These are phyloP conservation scores for Glycyrrhiza uralensis DNA, from an alignment of 306 rosid species.

Conservation along the genomic window DNA sequence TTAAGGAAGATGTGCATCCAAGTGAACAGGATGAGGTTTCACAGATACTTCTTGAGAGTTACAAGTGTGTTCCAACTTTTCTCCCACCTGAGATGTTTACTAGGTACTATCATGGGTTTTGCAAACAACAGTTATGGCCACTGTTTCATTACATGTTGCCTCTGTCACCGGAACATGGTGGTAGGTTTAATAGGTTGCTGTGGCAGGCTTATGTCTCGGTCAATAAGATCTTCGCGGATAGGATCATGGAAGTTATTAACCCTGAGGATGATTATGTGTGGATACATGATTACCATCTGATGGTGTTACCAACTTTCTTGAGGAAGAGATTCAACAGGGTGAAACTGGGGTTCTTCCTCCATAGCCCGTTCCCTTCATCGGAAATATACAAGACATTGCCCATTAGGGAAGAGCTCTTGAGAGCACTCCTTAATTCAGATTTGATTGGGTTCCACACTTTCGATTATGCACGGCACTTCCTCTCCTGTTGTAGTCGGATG, in stretches of 20 bases:
- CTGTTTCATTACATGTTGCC: slow-evolving; percentile 89
- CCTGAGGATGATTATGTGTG: slow-evolving; percentile 86
- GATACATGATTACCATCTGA: slow-evolving; percentile 88
- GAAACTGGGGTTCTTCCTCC: slow-evolving; percentile 80
- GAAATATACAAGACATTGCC: slow-evolving; percentile 82
- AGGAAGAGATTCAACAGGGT: slow-evolving; percentile 76
- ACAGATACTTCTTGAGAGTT: slow-evolving; percentile 59
- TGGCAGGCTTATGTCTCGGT: slow-evolving; percentile 88
- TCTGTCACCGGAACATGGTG: slow-evolving; percentile 69
- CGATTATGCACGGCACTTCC: slow-evolving; percentile 82
- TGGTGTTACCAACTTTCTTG: slow-evolving; percentile 84
- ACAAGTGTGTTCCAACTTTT: slow-evolving; percentile 72
- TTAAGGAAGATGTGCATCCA: slow-evolving; percentile 62
- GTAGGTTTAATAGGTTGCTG: slow-evolving; percentile 62
- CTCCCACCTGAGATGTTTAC: slow-evolving; percentile 61
- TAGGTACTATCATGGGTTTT: slow-evolving; percentile 75
- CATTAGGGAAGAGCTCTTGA: slow-evolving; percentile 68
- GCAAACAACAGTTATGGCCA: slow-evolving; percentile 84
- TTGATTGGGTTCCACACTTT: slow-evolving; percentile 86
- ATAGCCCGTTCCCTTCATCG: slow-evolving; percentile 82
- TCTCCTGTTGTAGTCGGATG: slow-evolving; percentile 85
- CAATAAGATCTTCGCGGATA: slow-evolving; percentile 79
- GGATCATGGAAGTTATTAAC: slow-evolving; percentile 85
- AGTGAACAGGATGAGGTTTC: slow-evolving; percentile 89
- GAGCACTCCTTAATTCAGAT: slow-evolving; percentile 78